Evolutionary conservation across 1,139 yeast genomes (phyloP).

Genomic region (Candida tunisiensis): DNA sequence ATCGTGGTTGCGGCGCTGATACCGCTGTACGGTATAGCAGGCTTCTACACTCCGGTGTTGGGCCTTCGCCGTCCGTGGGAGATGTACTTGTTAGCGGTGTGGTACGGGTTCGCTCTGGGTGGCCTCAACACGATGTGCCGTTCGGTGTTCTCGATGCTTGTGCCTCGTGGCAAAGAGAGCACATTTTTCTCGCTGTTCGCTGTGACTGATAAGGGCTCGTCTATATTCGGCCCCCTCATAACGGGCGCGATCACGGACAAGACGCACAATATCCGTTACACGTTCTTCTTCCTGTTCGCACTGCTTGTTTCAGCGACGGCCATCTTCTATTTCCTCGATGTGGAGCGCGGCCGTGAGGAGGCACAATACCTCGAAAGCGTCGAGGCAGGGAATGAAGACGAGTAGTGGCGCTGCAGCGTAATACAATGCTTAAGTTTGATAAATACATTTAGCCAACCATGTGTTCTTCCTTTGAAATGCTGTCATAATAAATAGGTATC

Average conservation of each 20-base stretch:
- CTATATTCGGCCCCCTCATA: slow-evolving; percentile 48
- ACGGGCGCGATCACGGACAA: slow-evolving; percentile 49
- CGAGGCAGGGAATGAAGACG: background rate
- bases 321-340: slow-evolving; percentile 30
- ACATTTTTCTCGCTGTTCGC: slow-evolving; percentile 54
- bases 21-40: slow-evolving; percentile 49
- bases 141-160: slow-evolving; percentile 42
- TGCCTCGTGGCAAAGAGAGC: slow-evolving; percentile 54
- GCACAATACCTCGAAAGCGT: slow-evolving; percentile 6
- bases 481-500: no score
- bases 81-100: slow-evolving; percentile 44
- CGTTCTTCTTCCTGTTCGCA: slow-evolving; percentile 40
- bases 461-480: no score
- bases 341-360: slow-evolving; percentile 33
- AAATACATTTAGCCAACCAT: no score
- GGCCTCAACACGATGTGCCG: slow-evolving; percentile 50
- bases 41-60: slow-evolving; percentile 30
- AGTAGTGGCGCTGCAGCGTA: background rate
- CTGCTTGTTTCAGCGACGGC: slow-evolving; percentile 36
- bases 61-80: slow-evolving; percentile 47
- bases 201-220: slow-evolving; percentile 61
- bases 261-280: slow-evolving; percentile 51
- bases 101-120: slow-evolving; percentile 60
- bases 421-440: slow-evolving; percentile 1
- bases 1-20: slow-evolving; percentile 44